Evolutionary conservation across 495 filamentous ascomycete genomes (phyloP), one percentile per base, ranked within the genome.

Genomic region (Geoglossum glabrum): DNA sequence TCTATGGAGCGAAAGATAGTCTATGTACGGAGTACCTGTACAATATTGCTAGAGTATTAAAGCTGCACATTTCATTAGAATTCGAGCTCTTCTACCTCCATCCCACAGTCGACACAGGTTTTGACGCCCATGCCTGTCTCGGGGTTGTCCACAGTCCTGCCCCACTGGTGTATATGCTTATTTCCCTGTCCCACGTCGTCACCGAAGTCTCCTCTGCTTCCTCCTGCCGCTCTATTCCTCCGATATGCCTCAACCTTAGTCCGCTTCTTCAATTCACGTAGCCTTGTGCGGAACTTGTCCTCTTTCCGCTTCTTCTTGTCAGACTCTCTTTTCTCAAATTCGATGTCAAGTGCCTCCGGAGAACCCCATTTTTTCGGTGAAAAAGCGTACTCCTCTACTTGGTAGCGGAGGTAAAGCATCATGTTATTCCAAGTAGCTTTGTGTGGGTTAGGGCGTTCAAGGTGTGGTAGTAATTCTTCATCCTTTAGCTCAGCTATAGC

Each of bases 381-480:
- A 63, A 95, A 84, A 0, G 87, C 92, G 64, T 94, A 95, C 51
- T 85, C 86, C 63, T 98, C 92, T 1, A 98, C 83, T 65, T 98
- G 93, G 59, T 81, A 96, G 0, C 93, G 83, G 9, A 98, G 73
- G 66, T 85, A 98, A 0, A 98, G 79, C 85, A 92, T 92, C 92
- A 98, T 97, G 71, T 92, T 87, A 64, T 95, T 90, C 87, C 87
- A 98, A 34, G 89, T 88, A 0, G 82, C 79, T 65, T 95, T 95
- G 67, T 96, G 90, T 21, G 92, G 92, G 65, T 98, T 98, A 5
- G 93, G 92, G 27, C 80, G 81, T 60, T 86, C 85, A 0, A 98
- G 70, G 67, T 88, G 88, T 0, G 92, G 92, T 3, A 98, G 74
- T 10, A 98, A 72, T 49, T 90, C 86, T 57, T 79, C 76, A 63